Conservation (phyloP, 139 green algal species). For the Micromonas pusilla region DNA sequence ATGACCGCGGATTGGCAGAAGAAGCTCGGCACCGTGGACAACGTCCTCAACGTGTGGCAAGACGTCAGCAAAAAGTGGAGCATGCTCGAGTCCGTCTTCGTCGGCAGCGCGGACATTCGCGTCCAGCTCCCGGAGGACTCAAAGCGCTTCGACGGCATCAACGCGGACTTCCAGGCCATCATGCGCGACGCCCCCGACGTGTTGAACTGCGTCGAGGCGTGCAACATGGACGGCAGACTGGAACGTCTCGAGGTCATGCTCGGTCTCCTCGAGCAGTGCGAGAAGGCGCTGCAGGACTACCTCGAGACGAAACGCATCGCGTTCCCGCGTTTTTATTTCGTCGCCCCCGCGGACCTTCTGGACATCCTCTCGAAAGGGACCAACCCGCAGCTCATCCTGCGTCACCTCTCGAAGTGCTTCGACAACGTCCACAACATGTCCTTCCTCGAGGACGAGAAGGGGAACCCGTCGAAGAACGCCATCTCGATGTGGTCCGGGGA, state of each 20-base stretch:
- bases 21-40: constrained; percentile 66
- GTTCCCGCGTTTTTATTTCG: constrained; percentile 84
- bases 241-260: constrained; percentile 49
- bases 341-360: constrained; percentile 75
- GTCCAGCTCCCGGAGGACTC: constrained; percentile 73
- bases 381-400: constrained; percentile 64
- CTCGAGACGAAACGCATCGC: constrained; percentile 72
- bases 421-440: constrained; percentile 75
- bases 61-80: constrained; percentile 73
- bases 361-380: constrained; percentile 70
- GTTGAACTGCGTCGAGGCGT: constrained; percentile 64
- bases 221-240: constrained; percentile 54
- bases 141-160: constrained; percentile 72
- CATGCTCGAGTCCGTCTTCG: constrained; percentile 79
- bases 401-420: constrained; percentile 90
- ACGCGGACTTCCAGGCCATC: constrained; percentile 68
- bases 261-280: constrained; percentile 66
- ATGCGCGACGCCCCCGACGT: constrained; percentile 60
- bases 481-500: constrained; percentile 71
- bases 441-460: constrained; percentile 66
- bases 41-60: constrained; percentile 72
- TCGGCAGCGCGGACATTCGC: constrained; percentile 70
- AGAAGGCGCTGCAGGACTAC: constrained; percentile 76
- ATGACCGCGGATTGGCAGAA: constrained; percentile 65
- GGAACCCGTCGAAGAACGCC: constrained; percentile 62